phyloP scores from a whole-genome alignment of 192 early-diverging fungal genomes.

The Backusella liffmaniae region DNA sequence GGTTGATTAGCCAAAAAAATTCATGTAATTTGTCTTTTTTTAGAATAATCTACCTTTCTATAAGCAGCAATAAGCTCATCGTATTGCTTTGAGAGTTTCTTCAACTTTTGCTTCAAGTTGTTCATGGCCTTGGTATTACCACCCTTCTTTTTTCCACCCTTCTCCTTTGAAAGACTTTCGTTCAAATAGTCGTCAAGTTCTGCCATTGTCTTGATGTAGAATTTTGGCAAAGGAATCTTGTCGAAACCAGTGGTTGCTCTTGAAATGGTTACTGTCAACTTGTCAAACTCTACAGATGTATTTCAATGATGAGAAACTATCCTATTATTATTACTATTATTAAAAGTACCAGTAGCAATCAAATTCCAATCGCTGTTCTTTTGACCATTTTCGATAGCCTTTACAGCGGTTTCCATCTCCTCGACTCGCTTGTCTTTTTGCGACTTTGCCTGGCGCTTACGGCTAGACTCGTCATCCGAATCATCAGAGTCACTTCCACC shows the following conservation, averaged over 20 bases:
- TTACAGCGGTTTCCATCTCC: conserved; percentile 69
- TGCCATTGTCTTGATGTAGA: conserved; percentile 73
- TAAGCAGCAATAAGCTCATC: conserved; percentile 73
- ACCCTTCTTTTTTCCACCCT: conserved; percentile 83
- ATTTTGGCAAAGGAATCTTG: conserved; percentile 54
- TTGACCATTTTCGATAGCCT: conserved; percentile 67
- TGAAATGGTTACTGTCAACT: conserved; percentile 64
- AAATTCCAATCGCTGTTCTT: conserved; percentile 92
- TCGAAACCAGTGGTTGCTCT: conserved; percentile 63
- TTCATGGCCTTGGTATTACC: conserved; percentile 80
- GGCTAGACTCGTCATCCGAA: conserved; percentile 64
- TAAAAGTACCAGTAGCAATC: conserved; percentile 59
- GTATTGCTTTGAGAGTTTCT: conserved; percentile 82
- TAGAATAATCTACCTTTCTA: conserved; percentile 36
- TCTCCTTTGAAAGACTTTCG: conserved; percentile 54
- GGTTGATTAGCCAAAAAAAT: conserved; percentile 3
- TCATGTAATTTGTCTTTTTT: background rate
- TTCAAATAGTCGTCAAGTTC: conserved; percentile 79
- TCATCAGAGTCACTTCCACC: conserved; percentile 37
- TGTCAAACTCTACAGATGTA: conserved; percentile 74
- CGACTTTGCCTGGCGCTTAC: conserved; percentile 74
- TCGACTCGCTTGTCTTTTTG: conserved; percentile 87
- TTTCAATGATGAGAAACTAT: background rate
- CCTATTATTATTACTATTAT: background rate
- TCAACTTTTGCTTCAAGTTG: conserved; percentile 90